Evolutionary conservation across 23 red algal genomes (phyloP).

Genomic region (Pyropia haitanensis): DNA sequence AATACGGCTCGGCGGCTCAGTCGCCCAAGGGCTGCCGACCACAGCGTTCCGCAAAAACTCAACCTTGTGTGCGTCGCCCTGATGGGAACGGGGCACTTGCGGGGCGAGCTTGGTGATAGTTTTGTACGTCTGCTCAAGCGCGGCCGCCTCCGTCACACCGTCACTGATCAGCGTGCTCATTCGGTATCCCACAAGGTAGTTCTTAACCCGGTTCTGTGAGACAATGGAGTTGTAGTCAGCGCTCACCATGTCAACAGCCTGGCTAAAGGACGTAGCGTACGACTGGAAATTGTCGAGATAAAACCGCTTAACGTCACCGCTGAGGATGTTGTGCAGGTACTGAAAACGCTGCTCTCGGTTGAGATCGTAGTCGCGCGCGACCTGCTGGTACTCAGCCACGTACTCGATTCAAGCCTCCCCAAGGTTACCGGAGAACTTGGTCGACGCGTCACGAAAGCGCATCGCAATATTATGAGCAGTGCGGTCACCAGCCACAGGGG

Average conservation of each 20-base stretch:
- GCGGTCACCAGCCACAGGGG: background rate
- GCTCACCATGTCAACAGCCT: no score
- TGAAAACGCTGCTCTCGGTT: background rate
- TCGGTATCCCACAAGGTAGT: background rate
- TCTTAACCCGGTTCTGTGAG: slow-evolving; percentile 5
- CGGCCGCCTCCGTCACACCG: slow-evolving; percentile 2
- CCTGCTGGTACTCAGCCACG: background rate
- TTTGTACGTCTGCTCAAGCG: slow-evolving; percentile 11
- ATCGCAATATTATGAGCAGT: slow-evolving; percentile 6
- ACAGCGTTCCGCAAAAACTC: slow-evolving; percentile 5
- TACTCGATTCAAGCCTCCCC: background rate
- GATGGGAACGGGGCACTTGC: slow-evolving; percentile 6
- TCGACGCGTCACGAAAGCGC: background rate
- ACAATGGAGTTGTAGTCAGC: slow-evolving; percentile 8
- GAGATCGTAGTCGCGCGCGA: slow-evolving; percentile 6
- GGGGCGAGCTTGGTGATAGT: background rate
- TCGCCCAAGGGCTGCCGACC: background rate
- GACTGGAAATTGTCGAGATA: no score
- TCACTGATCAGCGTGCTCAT: background rate
- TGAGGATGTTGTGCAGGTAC: background rate
- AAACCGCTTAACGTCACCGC: no score
- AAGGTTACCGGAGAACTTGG: slow-evolving; percentile 3
- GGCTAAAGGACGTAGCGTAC: no score
- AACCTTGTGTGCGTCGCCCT: slow-evolving; percentile 5
- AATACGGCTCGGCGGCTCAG: slow-evolving; percentile 4